Conservation (phyloP, 805 yeast genomes). For the Saccharomycopsis fodiens region DNA sequence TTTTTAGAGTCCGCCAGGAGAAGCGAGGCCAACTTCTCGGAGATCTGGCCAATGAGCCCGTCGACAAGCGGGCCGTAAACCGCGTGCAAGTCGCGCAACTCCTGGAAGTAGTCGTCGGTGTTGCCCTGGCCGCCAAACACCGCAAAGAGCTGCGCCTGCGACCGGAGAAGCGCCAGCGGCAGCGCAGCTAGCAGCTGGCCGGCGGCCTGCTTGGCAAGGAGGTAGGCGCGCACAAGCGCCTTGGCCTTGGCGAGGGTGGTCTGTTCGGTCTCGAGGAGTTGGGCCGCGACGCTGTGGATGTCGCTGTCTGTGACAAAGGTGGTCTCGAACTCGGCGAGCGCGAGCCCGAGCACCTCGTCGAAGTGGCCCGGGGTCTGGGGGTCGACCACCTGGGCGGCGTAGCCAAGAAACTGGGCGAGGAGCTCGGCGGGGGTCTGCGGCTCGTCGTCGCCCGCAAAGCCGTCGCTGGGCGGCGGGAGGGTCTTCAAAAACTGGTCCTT, state of each 20-base stretch:
- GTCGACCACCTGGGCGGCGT: conserved; percentile 43
- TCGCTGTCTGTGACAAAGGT: conserved; percentile 69
- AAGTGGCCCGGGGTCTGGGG: conserved; percentile 44
- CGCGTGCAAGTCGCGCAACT: conserved; percentile 76
- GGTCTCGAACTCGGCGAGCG: conserved; percentile 77
- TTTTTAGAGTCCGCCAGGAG: conserved; percentile 74
- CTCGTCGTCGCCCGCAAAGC: conserved; percentile 77
- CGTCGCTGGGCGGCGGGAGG: conserved; percentile 77
- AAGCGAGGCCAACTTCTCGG: conserved; percentile 57
- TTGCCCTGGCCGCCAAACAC: conserved; percentile 99
- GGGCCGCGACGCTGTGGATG: conserved; percentile 83
- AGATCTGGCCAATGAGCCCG: conserved; percentile 65
- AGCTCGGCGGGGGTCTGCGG: conserved; percentile 83
- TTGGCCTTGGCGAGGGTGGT: conserved; percentile 69
- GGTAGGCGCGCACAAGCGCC: conserved; percentile 71
- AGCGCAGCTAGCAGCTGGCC: conserved; percentile 42
- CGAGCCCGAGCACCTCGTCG: conserved; percentile 60
- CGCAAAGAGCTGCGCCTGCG: conserved; percentile 62
- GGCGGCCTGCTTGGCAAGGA: conserved; percentile 45
- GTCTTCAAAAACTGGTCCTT: conserved; percentile 76
- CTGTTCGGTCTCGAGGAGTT: conserved; percentile 46
- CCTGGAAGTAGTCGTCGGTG: conserved; percentile 95
- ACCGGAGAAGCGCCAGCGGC: conserved; percentile 52
- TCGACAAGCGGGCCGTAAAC: conserved; percentile 68
- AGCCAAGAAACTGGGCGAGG: conserved; percentile 77